phyloP scores from a whole-genome alignment of 192 early-diverging fungal species.

The Rhizophagus clarus region DNA sequence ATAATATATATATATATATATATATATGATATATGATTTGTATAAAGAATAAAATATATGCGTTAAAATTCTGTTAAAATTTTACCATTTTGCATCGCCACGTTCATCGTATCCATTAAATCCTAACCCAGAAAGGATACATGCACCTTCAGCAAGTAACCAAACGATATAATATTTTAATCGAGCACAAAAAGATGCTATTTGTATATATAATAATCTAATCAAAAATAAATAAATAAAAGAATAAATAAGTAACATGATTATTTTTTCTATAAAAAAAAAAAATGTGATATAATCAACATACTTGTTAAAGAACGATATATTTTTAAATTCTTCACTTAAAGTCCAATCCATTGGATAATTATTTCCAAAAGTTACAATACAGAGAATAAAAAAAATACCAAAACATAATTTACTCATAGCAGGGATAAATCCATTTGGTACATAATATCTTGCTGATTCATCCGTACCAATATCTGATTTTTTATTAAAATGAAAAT shows the following conservation, averaged over 20 bases:
- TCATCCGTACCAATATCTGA: not conserved
- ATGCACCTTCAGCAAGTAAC: constrained; percentile 86
- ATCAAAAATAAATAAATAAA: not conserved
- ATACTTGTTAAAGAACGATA: constrained; percentile 13
- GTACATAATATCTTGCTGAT: not conserved
- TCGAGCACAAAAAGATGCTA: constrained; percentile 63
- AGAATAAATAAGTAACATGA: not conserved
- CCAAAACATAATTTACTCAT: constrained; percentile 12
- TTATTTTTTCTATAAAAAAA: not conserved
- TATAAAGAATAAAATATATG: not conserved
- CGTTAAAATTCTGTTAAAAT: no score
- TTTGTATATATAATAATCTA: constrained; percentile 62
- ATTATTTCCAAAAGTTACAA: not conserved
- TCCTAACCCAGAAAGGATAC: constrained; percentile 80
- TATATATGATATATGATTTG: not conserved
- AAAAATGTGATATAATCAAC: not conserved
- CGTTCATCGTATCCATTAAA: constrained; percentile 69
- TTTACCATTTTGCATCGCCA: constrained; percentile 65
- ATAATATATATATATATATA: not conserved
- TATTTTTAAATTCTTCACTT: constrained; percentile 25
- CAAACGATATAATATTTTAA: constrained; percentile 91
- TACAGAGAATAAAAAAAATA: constrained; percentile 11
- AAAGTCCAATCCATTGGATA: constrained; percentile 22
- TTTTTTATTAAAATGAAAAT: not conserved
- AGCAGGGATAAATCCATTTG: constrained; percentile 23